Conservation (phyloP, 495 filamentous ascomycete genomes). For the Cercophora scortea region DNA sequence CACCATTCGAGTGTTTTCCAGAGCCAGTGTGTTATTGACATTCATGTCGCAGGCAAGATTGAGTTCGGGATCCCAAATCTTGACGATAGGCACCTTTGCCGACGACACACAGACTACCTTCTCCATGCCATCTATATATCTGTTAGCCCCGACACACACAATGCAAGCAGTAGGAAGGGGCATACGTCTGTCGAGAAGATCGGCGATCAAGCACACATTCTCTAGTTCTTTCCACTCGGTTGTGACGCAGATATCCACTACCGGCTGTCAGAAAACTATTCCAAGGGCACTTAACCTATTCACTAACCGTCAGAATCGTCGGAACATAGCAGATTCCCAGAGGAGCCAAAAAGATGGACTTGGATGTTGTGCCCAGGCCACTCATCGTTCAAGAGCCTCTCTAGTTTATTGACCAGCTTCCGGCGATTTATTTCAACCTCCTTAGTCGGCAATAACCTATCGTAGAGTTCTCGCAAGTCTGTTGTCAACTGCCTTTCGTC, state of each 20-base stretch:
- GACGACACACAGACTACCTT: slow-evolving; percentile 86
- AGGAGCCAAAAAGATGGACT: slow-evolving; percentile 93
- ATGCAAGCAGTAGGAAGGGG: not conserved
- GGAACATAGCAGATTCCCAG: slow-evolving; percentile 89
- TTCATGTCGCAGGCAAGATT: slow-evolving; percentile 95
- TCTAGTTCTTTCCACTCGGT: slow-evolving; percentile 78
- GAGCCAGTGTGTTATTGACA: slow-evolving; percentile 88
- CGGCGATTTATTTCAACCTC: slow-evolving; percentile 68
- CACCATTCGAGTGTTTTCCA: slow-evolving; percentile 98
- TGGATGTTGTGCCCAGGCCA: slow-evolving; percentile 89
- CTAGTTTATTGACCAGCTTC: slow-evolving; percentile 75
- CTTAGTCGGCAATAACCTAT: slow-evolving; percentile 72
- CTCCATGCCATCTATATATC: slow-evolving; percentile 78
- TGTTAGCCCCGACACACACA: slow-evolving; percentile 16
- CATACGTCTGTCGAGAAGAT: slow-evolving; percentile 77
- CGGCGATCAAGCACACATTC: slow-evolving; percentile 78
- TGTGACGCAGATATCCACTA: slow-evolving; percentile 96
- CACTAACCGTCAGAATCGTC: slow-evolving; percentile 90
- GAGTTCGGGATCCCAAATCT: slow-evolving; percentile 96
- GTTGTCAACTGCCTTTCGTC: slow-evolving; percentile 71
- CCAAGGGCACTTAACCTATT: too few species aligned
- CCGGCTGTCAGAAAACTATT: slow-evolving; percentile 13
- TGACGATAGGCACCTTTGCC: slow-evolving; percentile 96
- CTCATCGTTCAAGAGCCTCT: slow-evolving; percentile 74
- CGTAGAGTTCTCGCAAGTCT: slow-evolving; percentile 77